Base-by-base conservation (phyloP, 306 rosid genomes). In the Quillaja saponaria region DNA sequence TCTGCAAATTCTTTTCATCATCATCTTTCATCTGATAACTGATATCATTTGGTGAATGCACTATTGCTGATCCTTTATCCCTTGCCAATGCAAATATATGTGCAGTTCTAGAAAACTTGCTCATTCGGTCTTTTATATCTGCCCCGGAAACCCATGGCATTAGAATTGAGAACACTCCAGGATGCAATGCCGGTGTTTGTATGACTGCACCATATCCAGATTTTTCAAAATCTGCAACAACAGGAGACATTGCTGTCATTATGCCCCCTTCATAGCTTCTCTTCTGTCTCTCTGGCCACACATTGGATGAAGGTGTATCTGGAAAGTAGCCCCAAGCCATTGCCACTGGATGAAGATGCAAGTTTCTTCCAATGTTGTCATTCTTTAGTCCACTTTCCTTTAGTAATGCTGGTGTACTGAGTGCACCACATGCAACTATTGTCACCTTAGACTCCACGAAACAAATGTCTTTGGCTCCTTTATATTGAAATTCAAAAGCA, bases 241-340 rank as follows among this genome's bases (percentile, higher is more conserved):
- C 87, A 0, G 84, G 55, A 3, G 94, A 90, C 94, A 90, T 90
- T 64, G 94, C 85, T 57, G 95, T 90, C 95, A 90, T 85, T 70
- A 87, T 87, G 55, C 90, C 97, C 66, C 97, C 95, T 70, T 90
- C 94, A 34, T 78, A 90, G 80, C 95, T 87, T 76, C 77, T 90
- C 53, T 84, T 86, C 45, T 68, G 47, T 56, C 64, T 6, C 71
- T 80, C 81, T 7, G 86, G 88, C 91, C 91, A 78, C 34, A 58
- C 67, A 57, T 82, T 67, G 10, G 74, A 15, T 19, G 34, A 61
- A 11, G 75, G 39, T 54, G 67, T 34, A 19, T 82, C 89, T 1
- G 95, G 97, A 25, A 90, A 90, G 58, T 87, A 72, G 10, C 97
- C 97, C 94, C 95, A 90, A 1, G 94, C 88, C 97, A 90, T 87